Evolutionary conservation across 1,284 basidiomycete species (phyloP).

Genomic region (Ustilago loliicola): DNA sequence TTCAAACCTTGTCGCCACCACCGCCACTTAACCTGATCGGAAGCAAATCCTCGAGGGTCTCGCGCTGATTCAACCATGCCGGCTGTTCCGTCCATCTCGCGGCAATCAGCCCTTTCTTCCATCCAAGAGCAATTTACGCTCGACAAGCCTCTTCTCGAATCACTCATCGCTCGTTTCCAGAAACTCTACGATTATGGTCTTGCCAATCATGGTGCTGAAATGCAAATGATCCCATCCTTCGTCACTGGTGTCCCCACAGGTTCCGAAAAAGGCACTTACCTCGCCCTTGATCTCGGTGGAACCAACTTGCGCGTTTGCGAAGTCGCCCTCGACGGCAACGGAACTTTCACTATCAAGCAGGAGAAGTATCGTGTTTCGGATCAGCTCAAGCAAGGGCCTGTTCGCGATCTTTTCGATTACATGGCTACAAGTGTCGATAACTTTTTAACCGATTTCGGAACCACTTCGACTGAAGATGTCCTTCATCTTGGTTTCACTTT

Average conservation of each 20-base stretch:
- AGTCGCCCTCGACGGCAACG: constrained; percentile 87
- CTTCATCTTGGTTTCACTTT: constrained; percentile 80
- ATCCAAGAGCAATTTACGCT: constrained; percentile 57
- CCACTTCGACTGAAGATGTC: constrained; percentile 66
- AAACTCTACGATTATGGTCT: constrained; percentile 61
- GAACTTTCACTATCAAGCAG: constrained; percentile 83
- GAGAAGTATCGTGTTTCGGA: constrained; percentile 68
- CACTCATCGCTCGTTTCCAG: constrained; percentile 54
- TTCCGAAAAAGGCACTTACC: constrained; percentile 64
- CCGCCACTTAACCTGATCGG: not conserved
- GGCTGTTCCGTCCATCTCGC: constrained; percentile 45
- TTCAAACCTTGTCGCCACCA: not conserved
- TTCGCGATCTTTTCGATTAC: constrained; percentile 75
- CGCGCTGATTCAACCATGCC: constrained; percentile 39
- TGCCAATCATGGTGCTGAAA: constrained; percentile 58
- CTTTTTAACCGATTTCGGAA: constrained; percentile 82
- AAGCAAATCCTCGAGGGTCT: not conserved
- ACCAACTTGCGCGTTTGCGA: constrained; percentile 83
- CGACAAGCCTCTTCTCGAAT: constrained; percentile 47
- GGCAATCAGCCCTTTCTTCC: constrained; percentile 43
- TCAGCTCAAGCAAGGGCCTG: constrained; percentile 63
- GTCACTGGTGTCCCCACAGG: constrained; percentile 66
- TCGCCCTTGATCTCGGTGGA: constrained; percentile 66
- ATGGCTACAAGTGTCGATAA: constrained; percentile 95
- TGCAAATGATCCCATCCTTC: constrained; percentile 68